Evolutionary conservation across 306 rosid species (phyloP), one percentile per base, ranked within the genome.

Genomic region (Prunus campanulata): DNA sequence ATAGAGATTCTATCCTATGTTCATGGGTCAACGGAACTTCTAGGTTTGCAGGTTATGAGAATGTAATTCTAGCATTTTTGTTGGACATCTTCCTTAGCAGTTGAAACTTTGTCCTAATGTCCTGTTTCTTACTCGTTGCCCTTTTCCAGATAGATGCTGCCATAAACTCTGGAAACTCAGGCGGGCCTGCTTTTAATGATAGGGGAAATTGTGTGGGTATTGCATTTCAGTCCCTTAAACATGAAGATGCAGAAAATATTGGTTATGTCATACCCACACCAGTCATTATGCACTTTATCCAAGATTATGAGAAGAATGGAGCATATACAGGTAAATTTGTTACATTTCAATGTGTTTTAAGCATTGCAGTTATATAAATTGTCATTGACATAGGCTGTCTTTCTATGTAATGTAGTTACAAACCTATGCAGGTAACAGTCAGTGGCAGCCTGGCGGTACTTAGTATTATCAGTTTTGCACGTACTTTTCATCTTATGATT

Each of bases 211-310:
- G 99, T 63, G 98, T 96, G 76, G 99, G 98, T 77, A 92, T 96
- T 76, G 98, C 99, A 82, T 96, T 96, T 86, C 99, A 96, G 87
- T 91, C 98, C 66, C 98, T 96, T 63, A 95, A 95, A 80, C 93
- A 95, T 15, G 97, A 95, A 73, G 98, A 96, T 72, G 98, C 65
- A 20, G 98, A 96, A 84, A 96, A 96, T 72, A 89, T 92, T 70
- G 99, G 98, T 77, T 91, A 96, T 79, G 98, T 96, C 80, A 96
- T 96, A 79, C 99, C 99, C 9, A 96, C 99, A 6, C 99, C 98
- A 57, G 99, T 96, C 66, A 96, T 92, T 78, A 83, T 44, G 84
- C 99, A 96, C 88, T 96, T 96, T 82, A 96, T 96, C 76, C 84
- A 76, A 76, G 99, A 96, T 78, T 96, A 92, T 76, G 93, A 92